Evolutionary conservation across 176 grass and related monocot species (phyloP), one percentile per base, ranked within the genome.

Genomic region (Musa acuminata): DNA sequence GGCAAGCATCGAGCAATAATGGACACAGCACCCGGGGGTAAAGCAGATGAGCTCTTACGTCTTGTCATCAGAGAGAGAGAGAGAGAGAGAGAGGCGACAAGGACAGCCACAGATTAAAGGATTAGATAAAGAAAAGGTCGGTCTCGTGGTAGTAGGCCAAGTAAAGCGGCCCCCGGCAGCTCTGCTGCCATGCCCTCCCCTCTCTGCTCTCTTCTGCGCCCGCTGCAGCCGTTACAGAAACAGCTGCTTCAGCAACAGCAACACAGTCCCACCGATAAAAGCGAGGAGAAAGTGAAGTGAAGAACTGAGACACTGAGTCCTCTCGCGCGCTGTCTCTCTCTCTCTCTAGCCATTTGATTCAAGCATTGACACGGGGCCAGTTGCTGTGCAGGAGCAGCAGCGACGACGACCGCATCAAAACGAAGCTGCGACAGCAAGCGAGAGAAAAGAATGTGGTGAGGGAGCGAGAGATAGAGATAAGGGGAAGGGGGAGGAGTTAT

Each of bases 221-320:
- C 13, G 50, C 17, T 68, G 82, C 60, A 9, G 24, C 55, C 24
- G 76, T 66, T 69, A 57, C 65, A 78, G 69, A 50, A 52, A 79
- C 87, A 83, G 53, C 53, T 29, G 49, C 65, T 64, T n/a, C 9
- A 19, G 82, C 87, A 83, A 49, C 53, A 51, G 49, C 59, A 70
- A 48, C 14, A 19, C 76, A 68, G 83, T 68, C 71, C 80, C 87
- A 74, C 87, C 87, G 83, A 89, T 85, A 89, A 89, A 89, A 85
- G 80, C 80, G 83, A 85, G 83, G 80, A 73, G 83, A 88, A 88
- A 84, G 83, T 55, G 79, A 81, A 72, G 59, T 26, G 65, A 72
- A 62, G 51, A 27, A 64, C 75, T 43, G 20, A 58, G 22, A 25
- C 17, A 9, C 67, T 13, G 2, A 14, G 11, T 13, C n/a, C 22